phyloP scores from a whole-genome alignment of 75 land plant genomes.

The Pseudotsuga menziesii region DNA sequence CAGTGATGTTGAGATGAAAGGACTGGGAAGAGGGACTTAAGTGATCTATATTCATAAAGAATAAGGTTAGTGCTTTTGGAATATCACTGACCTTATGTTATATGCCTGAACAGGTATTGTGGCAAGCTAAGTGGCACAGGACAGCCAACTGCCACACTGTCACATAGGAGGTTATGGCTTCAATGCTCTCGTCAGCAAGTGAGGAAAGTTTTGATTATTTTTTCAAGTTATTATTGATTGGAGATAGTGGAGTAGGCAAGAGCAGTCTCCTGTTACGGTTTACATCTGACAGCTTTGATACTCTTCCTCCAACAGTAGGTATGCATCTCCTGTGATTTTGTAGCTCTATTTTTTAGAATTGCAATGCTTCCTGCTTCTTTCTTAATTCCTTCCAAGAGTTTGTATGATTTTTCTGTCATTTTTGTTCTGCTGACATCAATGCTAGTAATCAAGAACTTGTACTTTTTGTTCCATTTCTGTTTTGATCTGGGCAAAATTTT shows the following conservation, averaged over 20 bases:
- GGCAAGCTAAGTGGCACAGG: background rate
- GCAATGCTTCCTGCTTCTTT: background rate
- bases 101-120: background rate
- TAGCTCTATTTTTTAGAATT: background rate
- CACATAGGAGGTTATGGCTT: constrained; percentile 1
- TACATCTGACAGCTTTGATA: constrained; percentile 69
- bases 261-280: constrained; percentile 84
- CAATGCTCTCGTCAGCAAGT: background rate
- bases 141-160: background rate
- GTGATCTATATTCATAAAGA: too few species aligned
- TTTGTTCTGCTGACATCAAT: background rate
- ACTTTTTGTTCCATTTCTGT: background rate
- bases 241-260: constrained; percentile 94
- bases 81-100: too few species aligned
- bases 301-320: constrained; percentile 90
- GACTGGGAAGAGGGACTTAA: too few species aligned
- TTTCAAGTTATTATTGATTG: constrained; percentile 81
- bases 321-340: constrained; percentile 8
- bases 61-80: too few species aligned
- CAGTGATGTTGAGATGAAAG: too few species aligned
- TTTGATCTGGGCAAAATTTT: background rate
- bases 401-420: background rate
- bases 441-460: background rate
- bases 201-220: constrained; percentile 49
- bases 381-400: background rate